Percentiles rank a stretch among this genome's conserved stretches.
Evolutionary conservation across 352 stramenopile species (phyloP).

Genomic region (Phytophthora constricta): DNA sequence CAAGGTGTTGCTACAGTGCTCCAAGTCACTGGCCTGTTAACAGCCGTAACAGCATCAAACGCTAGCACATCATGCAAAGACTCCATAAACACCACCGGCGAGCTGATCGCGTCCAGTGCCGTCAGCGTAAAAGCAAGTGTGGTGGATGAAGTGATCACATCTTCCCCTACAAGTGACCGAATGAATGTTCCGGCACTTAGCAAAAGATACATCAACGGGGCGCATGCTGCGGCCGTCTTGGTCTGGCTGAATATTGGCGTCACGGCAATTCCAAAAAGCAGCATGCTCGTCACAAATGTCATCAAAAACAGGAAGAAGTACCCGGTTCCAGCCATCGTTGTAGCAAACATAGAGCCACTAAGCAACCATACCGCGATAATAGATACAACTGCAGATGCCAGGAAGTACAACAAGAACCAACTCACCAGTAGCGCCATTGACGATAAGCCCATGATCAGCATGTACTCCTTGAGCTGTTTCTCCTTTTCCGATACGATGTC

Average conservation of each 20-base stretch:
- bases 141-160: conserved; percentile 49
- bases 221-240: conserved; percentile 68
- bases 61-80: conserved; percentile 57
- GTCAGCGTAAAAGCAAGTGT: conserved; percentile 38
- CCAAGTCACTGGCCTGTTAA: conserved; percentile 54
- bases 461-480: conserved; percentile 87
- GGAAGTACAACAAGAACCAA: conserved; percentile 86
- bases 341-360: conserved; percentile 66
- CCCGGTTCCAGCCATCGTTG: conserved; percentile 36
- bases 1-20: conserved; percentile 50
- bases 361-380: conserved; percentile 67
- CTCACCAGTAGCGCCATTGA: conserved; percentile 75
- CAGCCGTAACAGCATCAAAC: conserved; percentile 51
- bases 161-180: conserved; percentile 55
- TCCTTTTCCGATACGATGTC: conserved; percentile 92
- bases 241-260: conserved; percentile 78
- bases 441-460: conserved; percentile 90
- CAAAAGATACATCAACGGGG: conserved; percentile 73
- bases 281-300: conserved; percentile 65
- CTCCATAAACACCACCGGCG: conserved; percentile 77
- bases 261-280: conserved; percentile 75
- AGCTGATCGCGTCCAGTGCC: conserved; percentile 61
- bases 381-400: conserved; percentile 57
- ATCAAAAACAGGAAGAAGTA: conserved; percentile 74
- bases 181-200: conserved; percentile 62